Base-by-base conservation (phyloP, 2,329 filamentous ascomycete species). In the Amauroascus niger region DNA sequence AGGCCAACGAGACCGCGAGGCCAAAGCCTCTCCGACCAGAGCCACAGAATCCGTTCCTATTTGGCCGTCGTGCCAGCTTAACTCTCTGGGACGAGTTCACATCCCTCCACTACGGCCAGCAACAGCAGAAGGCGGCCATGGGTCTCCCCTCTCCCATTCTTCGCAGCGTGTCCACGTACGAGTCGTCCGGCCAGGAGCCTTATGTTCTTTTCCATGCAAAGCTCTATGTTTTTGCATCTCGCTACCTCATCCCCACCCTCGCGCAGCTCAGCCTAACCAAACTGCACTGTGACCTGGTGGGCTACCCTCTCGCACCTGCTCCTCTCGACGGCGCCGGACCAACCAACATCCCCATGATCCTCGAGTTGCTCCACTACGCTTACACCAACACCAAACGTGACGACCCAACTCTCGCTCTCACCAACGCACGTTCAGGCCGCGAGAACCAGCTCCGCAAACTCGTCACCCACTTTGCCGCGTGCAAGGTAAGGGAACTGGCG, bases 141-240 rank as follows among this genome's bases (percentile, higher is more conserved):
- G 53, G 47, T 1, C 24, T 55, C n/a, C 53, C 57, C 4, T 53
- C 55, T 8, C 52, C 54, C 6, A 54, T 57, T 13, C 41, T 53
- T 14, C 54, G 50, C 49, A 53, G 53, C 49, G 49, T 46, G 5
- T 49, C 48, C 6, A 32, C 44, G 4, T 53, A 55, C 53, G 53
- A 48, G 46, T 43, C 49, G 9, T 43, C n/a, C 41, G 52, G 35
- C 32, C 43, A 48, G 1, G 56, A 60, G 11, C 69, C 69, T 3
- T 71, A 72, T 53, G 63, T 71, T 26, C 63, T 69, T 37, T 71
- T 71, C 59, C 70, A 72, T 40, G 70, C 70, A n/a, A 71, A 72
- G 60, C 55, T 72, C 44, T 71, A 72, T 56, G 66, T 71, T 54
- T 71, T 72, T 52, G 69, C 69, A n/a, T 69, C 68, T 1, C 67